phyloP scores from a whole-genome alignment of 1,284 basidiomycete genomes.

The Ustilago xerochloae region DNA sequence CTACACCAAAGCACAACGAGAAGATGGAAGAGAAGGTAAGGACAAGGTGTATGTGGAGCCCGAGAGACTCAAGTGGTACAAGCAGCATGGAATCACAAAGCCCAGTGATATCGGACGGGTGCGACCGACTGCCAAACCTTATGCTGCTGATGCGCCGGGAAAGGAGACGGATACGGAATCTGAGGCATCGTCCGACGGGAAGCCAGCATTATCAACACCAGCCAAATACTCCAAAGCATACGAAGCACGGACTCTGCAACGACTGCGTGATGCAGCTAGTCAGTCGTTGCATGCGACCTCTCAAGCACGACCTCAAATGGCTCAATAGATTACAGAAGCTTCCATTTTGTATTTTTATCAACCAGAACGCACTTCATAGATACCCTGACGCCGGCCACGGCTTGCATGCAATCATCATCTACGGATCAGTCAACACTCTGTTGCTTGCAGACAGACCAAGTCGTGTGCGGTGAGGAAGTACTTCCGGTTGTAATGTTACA shows the following conservation, averaged over 20 bases:
- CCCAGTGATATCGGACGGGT: slow-evolving; percentile 36
- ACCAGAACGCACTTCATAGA: slow-evolving; percentile 2
- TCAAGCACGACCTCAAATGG: slow-evolving; percentile 14
- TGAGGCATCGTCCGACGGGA: not conserved
- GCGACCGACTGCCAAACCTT: not conserved
- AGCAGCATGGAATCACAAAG: slow-evolving; percentile 13
- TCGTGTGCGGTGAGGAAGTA: not conserved
- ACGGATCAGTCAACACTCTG: no score
- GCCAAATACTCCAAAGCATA: slow-evolving; percentile 31
- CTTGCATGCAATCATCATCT: not conserved
- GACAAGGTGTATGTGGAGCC: slow-evolving; percentile 42
- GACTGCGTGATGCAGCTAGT: slow-evolving; percentile 22
- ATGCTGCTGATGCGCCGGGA: not conserved
- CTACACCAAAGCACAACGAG: slow-evolving; percentile 16
- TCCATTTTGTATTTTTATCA: slow-evolving; percentile 16
- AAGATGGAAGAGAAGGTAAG: slow-evolving; percentile 10
- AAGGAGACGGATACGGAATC: not conserved
- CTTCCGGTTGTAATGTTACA: not conserved
- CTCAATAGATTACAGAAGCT: slow-evolving; percentile 10
- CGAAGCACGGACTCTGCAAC: slow-evolving; percentile 26
- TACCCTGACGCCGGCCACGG: no score
- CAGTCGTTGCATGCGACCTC: slow-evolving; percentile 2
- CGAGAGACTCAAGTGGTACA: slow-evolving; percentile 36
- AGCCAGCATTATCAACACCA: not conserved
- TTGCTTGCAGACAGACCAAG: no score